Evolutionary conservation across 2,329 filamentous ascomycete species (phyloP).

Genomic region (Leptographium wingfieldii): DNA sequence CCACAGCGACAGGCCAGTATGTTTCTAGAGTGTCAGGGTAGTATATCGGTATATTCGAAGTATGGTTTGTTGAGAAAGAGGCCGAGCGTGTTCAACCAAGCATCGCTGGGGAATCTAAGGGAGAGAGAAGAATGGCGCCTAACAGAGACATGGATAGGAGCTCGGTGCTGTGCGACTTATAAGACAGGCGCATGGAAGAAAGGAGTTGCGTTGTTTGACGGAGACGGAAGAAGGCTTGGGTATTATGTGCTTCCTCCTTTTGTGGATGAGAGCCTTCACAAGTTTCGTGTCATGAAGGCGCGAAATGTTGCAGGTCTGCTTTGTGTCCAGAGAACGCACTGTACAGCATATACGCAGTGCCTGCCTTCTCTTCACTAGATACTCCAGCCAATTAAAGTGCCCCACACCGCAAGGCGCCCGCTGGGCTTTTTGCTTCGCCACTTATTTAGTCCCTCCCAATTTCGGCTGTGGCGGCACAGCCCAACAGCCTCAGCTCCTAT

Average conservation of each 20-base stretch:
- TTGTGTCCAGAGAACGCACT: background rate
- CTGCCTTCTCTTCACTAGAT: background rate
- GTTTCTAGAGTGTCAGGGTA: background rate
- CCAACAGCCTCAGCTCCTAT: background rate
- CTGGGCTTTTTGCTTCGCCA: background rate
- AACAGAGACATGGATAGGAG: background rate
- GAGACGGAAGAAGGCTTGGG: background rate
- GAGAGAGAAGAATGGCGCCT: background rate
- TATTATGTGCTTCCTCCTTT: background rate
- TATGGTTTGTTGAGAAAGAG: background rate
- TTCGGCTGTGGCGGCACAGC: background rate
- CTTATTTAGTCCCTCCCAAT: background rate
- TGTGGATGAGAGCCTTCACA: too few relatives aligned
- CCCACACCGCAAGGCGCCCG: background rate
- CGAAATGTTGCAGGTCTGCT: background rate
- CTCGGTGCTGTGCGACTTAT: background rate
- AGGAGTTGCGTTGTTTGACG: background rate
- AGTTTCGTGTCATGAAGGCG: background rate
- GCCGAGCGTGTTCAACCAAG: background rate
- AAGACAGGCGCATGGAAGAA: background rate
- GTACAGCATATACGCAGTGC: background rate
- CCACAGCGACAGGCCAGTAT: background rate
- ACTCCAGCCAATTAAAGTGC: background rate
- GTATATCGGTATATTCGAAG: background rate
- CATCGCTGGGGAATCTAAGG: background rate